Base-by-base conservation (phyloP, 352 stramenopile species). In the Globisporangium nodosum region DNA sequence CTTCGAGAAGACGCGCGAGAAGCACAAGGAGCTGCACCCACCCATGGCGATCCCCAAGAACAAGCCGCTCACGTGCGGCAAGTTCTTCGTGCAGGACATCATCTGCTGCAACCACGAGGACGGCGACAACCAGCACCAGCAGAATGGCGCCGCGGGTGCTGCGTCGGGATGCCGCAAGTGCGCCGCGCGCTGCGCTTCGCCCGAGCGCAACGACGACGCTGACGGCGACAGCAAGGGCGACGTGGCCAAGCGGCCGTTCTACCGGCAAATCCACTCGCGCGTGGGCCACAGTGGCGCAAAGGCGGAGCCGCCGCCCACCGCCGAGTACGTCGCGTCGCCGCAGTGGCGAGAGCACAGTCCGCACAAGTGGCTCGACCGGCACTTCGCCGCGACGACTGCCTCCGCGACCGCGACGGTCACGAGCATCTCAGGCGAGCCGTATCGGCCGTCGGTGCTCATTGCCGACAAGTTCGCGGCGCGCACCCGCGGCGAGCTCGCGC, bases 1-100 rank as follows among this genome's bases (percentile, higher is more conserved):
- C 54, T 77, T 88, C 21, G 74, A 81, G 60, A 82, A 79, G 58
- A 69, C 67, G 11, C 74, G 78, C 16, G 73, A 77, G 33, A 87
- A 86, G 54, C 56, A 74, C 53, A 90, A 88, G 52, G 78, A 90
- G 53, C 81, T 90, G 33, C 81, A 90, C 24, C 70, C 70, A 43
- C 78, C 81, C 1, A 79, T 90, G 70, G 60, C 68, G 16, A 73
- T 88, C 40, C 60, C 76, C 5, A 73, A 67, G 30, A 84, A 78
- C 66, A 85, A 84, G 47, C 68, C 73, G 30, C 68, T 87, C 49
- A 66, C 66, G 16, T 85, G 77, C 57, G 77, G 64, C 42, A 81
- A 84, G 58, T 87, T 81, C 51, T 87, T 85, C 35, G 67, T 84
- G 9, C 55, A 70, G n/a, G 73, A 87, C 61, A 46, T 84, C 12